These are phyloP conservation scores for Gynostemma pentaphyllum DNA, from an alignment of 306 rosid species.

Conservation along the genomic window DNA sequence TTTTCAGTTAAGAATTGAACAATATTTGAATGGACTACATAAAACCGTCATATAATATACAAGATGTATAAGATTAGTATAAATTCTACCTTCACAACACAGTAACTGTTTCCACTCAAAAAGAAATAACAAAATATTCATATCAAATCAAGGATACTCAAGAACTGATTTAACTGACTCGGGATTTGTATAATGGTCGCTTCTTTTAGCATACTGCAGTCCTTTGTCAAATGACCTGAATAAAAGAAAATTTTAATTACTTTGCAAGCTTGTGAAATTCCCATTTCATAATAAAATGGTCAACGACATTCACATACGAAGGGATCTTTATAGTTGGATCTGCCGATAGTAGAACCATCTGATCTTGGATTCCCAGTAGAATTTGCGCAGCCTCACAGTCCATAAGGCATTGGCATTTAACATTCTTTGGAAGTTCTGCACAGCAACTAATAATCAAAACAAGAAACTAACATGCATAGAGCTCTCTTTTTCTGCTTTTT, in stretches of 20 bases:
- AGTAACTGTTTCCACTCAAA: not conserved
- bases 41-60: not conserved
- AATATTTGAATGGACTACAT: not conserved
- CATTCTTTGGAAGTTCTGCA: slow-evolving; percentile 67
- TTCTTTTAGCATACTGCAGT: slow-evolving; percentile 58
- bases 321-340: slow-evolving; percentile 72
- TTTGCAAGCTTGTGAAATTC: slow-evolving; percentile 5
- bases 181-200: slow-evolving; percentile 28
- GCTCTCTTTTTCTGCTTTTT: no score
- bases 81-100: not conserved
- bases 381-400: slow-evolving; percentile 70
- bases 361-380: slow-evolving; percentile 61
- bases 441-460: not conserved
- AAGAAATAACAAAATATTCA: not conserved
- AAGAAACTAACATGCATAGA: not conserved
- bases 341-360: slow-evolving; percentile 53
- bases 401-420: slow-evolving; percentile 64
- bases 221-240: slow-evolving; percentile 72
- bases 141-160: slow-evolving; percentile 58
- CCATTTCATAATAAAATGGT: slow-evolving; percentile 7
- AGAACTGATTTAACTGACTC: slow-evolving; percentile 41
- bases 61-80: not conserved
- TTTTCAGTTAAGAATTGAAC: slow-evolving; percentile 53
- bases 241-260: slow-evolving; percentile 11
- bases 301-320: slow-evolving; percentile 29